Percentiles rank a stretch among this genome's conserved stretches.
Evolutionary conservation across 345 rosid genomes (phyloP).

Genomic region (Anastatica hierochuntica): DNA sequence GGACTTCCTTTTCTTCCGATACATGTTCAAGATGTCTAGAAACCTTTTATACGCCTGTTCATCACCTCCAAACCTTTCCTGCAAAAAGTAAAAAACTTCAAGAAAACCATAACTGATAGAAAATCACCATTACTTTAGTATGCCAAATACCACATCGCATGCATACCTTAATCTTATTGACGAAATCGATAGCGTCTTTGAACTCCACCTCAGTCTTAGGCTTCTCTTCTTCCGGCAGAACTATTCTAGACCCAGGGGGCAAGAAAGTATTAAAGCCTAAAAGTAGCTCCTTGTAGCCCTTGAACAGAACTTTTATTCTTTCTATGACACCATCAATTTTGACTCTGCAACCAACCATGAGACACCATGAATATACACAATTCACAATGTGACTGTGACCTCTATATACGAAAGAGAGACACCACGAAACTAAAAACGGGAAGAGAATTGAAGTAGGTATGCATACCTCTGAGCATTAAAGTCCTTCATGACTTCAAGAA

Average conservation of each 20-base stretch:
- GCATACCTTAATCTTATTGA: constrained; percentile 76
- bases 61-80: constrained; percentile 82
- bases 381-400: too few relatives aligned
- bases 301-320: constrained; percentile 79
- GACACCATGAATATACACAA: constrained; percentile 12
- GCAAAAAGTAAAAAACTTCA: constrained; percentile 17
- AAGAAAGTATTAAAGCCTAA: constrained; percentile 93
- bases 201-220: constrained; percentile 69
- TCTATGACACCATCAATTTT: constrained; percentile 80
- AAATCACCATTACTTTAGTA: not conserved
- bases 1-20: constrained; percentile 75
- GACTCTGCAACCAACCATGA: constrained; percentile 39
- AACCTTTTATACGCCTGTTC: constrained; percentile 83
- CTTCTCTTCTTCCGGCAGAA: constrained; percentile 51
- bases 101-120: constrained; percentile 6
- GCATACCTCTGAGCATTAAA: constrained; percentile 88
- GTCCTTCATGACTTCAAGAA: too few relatives aligned
- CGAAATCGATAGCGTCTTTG: constrained; percentile 80
- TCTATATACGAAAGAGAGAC: not conserved
- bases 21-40: constrained; percentile 82
- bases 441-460: not conserved
- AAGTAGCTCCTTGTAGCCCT: constrained; percentile 70
- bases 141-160: constrained; percentile 1
- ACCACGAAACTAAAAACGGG: not conserved
- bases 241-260: constrained; percentile 78